These are phyloP conservation scores for Allantophomopsis lycopodina DNA, from an alignment of 2,329 filamentous ascomycete genomes.

Conservation along the genomic window DNA sequence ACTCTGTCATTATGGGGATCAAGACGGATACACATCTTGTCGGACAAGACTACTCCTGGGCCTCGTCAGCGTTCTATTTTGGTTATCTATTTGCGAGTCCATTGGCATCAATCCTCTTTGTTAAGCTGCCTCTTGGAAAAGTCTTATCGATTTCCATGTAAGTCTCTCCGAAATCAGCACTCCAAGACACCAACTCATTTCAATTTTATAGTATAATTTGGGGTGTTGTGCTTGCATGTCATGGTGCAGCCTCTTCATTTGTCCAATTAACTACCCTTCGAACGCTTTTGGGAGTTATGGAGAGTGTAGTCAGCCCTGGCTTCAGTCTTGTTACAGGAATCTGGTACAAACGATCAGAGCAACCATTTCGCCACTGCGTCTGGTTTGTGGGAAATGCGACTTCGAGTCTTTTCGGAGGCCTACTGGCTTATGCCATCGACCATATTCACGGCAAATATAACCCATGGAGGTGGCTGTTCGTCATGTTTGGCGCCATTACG, in stretches of 20 bases:
- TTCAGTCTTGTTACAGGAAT: slow-evolving; percentile 52
- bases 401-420: slow-evolving; percentile 41
- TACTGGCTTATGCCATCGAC: slow-evolving; percentile 46
- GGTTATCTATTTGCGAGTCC: slow-evolving; percentile 25
- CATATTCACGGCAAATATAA: slow-evolving; percentile 32
- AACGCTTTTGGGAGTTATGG: slow-evolving; percentile 36
- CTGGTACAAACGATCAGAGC: slow-evolving; percentile 50
- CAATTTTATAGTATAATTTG: slow-evolving; percentile 14
- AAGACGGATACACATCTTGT: slow-evolving; percentile 19
- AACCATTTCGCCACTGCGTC: slow-evolving; percentile 41
- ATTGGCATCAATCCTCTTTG: slow-evolving; percentile 35
- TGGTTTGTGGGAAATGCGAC: slow-evolving; percentile 46
- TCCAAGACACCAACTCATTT: no score
- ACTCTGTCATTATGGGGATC: slow-evolving; percentile 9
- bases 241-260: slow-evolving; percentile 35
- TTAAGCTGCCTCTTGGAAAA: slow-evolving; percentile 34
- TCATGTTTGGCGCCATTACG: slow-evolving; percentile 43
- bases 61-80: slow-evolving; percentile 40
- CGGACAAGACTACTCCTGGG: slow-evolving; percentile 36
- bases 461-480: slow-evolving; percentile 41
- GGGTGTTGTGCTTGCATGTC: slow-evolving; percentile 34
- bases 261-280: slow-evolving; percentile 33
- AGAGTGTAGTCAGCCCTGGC: slow-evolving; percentile 38
- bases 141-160: slow-evolving; percentile 39
- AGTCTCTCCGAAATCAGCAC: neutral